Evolutionary conservation across 306 rosid species (phyloP).

Genomic region (Lathyrus tuberosus): DNA sequence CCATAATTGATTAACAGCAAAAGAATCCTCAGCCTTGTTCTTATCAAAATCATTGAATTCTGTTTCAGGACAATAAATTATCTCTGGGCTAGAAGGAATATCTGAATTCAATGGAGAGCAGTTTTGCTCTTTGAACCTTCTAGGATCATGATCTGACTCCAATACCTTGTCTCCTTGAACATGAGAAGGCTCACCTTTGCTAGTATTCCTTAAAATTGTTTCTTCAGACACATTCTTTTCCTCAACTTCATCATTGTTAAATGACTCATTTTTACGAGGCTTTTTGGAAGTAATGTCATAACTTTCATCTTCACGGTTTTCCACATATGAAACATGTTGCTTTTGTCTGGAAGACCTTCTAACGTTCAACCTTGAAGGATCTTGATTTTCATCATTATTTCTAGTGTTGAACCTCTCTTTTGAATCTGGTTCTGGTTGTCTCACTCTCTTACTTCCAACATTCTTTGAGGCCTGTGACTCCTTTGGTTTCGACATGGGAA

Average conservation of each 20-base stretch:
- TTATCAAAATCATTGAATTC: conserved; percentile 76
- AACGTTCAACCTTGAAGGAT: conserved; percentile 40
- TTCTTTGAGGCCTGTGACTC: conserved; percentile 41
- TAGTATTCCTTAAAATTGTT: conserved; percentile 29
- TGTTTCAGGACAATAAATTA: conserved; percentile 54
- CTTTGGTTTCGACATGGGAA: conserved; percentile 41
- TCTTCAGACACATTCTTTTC: conserved; percentile 45
- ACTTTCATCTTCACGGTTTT: conserved; percentile 44
- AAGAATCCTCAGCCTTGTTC: conserved; percentile 49
- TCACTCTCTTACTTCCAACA: conserved; percentile 59
- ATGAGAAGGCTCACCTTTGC: conserved; percentile 40
- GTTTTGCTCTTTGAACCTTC: conserved; percentile 32
- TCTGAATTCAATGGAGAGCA: conserved; percentile 38
- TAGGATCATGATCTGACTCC: conserved; percentile 37
- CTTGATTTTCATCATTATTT: conserved; percentile 28
- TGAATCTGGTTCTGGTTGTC: conserved; percentile 46
- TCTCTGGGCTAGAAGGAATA: conserved; percentile 31
- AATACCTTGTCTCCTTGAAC: conserved; percentile 38
- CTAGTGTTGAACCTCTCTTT: conserved; percentile 40
- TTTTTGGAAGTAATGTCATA: conserved; percentile 47
- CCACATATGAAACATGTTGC: conserved; percentile 49
- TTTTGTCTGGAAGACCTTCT: conserved; percentile 71
- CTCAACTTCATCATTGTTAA: conserved; percentile 39
- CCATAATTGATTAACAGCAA: conserved; percentile 72
- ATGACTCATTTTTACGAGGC: conserved; percentile 43